Percentiles rank a stretch among this genome's conserved stretches.
phyloP scores from a whole-genome alignment of 139 green algal genomes.

The Coccomyxa sp. region DNA sequence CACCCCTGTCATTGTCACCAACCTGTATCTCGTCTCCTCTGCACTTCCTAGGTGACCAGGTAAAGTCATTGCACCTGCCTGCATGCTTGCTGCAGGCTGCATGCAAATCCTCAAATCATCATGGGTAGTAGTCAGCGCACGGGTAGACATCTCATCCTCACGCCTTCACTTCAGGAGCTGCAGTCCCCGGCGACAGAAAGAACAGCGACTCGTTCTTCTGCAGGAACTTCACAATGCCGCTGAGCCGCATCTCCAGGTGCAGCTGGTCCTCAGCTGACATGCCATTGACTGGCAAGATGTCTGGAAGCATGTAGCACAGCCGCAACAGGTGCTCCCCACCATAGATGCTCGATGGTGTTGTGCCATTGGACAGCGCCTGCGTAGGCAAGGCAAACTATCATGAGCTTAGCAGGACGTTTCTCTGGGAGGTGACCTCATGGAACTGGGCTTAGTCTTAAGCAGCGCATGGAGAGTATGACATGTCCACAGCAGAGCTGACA shows the following conservation, averaged over 20 bases:
- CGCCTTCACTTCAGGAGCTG: neutral
- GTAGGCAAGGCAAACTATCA: neutral
- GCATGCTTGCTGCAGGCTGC: neutral
- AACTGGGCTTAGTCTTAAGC: neutral
- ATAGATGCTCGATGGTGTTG: slow-evolving; percentile 63
- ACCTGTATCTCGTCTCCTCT: too few species aligned
- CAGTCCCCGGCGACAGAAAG: neutral
- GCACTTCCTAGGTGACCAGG: too few species aligned
- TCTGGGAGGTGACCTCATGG: too few species aligned
- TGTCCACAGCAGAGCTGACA: neutral
- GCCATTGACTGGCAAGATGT: slow-evolving; percentile 50
- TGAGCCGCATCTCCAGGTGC: neutral
- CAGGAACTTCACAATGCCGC: slow-evolving; percentile 1
- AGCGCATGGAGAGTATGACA: too few species aligned
- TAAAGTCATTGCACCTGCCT: too few species aligned
- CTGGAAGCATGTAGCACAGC: slow-evolving; percentile 84
- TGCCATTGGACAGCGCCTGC: slow-evolving; percentile 35
- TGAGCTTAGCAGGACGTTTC: too few species aligned
- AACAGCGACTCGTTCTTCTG: neutral
- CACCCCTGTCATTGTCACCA: too few species aligned
- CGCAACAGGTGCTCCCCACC: slow-evolving; percentile 86
- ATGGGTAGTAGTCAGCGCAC: neutral
- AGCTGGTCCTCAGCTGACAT: neutral
- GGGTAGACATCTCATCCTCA: neutral
- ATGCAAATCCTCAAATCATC: neutral